These are phyloP conservation scores for Komagataea norvegica DNA, from an alignment of 1,139 yeast species.

Conservation along the genomic window DNA sequence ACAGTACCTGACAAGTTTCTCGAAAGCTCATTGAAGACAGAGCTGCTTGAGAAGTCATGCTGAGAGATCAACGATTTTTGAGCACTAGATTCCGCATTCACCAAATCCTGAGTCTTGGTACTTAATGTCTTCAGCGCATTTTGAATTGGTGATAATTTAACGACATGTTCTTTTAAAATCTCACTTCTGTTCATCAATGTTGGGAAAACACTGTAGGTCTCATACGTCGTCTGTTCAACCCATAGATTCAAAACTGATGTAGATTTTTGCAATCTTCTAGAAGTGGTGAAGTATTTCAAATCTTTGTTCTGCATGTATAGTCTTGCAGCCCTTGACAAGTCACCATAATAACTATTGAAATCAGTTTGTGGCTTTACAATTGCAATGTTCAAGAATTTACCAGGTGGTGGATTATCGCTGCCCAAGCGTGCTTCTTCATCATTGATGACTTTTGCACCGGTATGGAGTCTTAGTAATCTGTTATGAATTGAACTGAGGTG, in stretches of 20 bases:
- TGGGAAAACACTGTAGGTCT: conserved; percentile 75
- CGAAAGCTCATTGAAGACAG: conserved; percentile 63
- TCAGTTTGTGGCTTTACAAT: conserved; percentile 68
- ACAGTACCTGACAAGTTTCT: conserved; percentile 83
- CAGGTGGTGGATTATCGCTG: conserved; percentile 51
- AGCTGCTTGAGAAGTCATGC: conserved; percentile 40
- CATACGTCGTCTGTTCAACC: conserved; percentile 85
- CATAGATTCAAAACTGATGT: conserved; percentile 71
- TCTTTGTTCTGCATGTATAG: conserved; percentile 70
- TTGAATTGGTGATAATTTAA: conserved; percentile 76
- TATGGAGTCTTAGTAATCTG: conserved; percentile 67
- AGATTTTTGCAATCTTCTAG: conserved; percentile 72
- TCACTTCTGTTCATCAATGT: conserved; percentile 84
- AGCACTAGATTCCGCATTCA: conserved; percentile 62
- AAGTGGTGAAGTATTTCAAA: conserved; percentile 62
- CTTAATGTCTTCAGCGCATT: conserved; percentile 71
- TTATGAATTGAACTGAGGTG: conserved; percentile 82
- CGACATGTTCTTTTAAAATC: conserved; percentile 47
- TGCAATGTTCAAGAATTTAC: conserved; percentile 68
- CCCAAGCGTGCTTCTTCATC: conserved; percentile 57
- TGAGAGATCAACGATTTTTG: conserved; percentile 48
- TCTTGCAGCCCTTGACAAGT: conserved; percentile 50
- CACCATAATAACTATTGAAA: conserved; percentile 36
- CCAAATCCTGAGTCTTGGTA: conserved; percentile 66
- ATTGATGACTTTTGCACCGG: conserved; percentile 74